Conservation (phyloP, 2,329 filamentous ascomycete species). For the Verticillium tricorpus region DNA sequence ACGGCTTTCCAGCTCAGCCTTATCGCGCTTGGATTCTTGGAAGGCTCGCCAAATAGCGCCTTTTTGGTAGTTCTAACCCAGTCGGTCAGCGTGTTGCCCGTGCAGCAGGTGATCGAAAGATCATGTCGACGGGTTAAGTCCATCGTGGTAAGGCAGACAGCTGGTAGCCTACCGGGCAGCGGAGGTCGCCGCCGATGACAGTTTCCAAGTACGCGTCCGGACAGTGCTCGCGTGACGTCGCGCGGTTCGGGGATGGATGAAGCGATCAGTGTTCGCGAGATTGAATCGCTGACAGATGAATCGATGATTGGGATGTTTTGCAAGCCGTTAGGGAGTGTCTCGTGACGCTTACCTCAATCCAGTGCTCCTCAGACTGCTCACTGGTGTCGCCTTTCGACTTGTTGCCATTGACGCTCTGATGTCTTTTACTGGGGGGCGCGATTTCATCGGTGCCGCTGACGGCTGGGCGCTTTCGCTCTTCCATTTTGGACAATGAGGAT, state of each 20-base stretch:
- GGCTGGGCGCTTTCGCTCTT: slow-evolving; percentile 97
- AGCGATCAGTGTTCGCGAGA: neutral
- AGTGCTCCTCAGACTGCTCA: slow-evolving; percentile 55
- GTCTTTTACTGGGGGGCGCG: slow-evolving; percentile 86
- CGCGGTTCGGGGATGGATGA: neutral
- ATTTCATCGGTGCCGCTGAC: slow-evolving; percentile 74
- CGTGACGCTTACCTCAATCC: slow-evolving; percentile 61
- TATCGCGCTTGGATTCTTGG: slow-evolving; percentile 95
- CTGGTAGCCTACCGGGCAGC: neutral
- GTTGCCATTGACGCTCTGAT: slow-evolving; percentile 73
- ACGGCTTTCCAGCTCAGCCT: slow-evolving; percentile 72
- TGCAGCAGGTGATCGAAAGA: neutral
- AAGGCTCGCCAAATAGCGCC: slow-evolving; percentile 96
- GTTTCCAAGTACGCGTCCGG: neutral
- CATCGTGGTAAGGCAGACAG: too few species aligned
- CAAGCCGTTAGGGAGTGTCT: slow-evolving; percentile 11
- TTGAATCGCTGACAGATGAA: slow-evolving; percentile 11
- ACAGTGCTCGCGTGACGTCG: neutral
- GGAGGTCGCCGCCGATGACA: neutral
- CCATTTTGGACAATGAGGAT: slow-evolving; percentile 90
- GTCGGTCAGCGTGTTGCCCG: slow-evolving; percentile 27
- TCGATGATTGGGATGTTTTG: slow-evolving; percentile 15
- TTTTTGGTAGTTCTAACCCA: slow-evolving; percentile 77
- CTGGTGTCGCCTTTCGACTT: slow-evolving; percentile 51
- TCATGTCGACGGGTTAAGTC: neutral